These are phyloP conservation scores for Chiua sp. DNA, from an alignment of 1,284 basidiomycete genomes.

Conservation along the genomic window DNA sequence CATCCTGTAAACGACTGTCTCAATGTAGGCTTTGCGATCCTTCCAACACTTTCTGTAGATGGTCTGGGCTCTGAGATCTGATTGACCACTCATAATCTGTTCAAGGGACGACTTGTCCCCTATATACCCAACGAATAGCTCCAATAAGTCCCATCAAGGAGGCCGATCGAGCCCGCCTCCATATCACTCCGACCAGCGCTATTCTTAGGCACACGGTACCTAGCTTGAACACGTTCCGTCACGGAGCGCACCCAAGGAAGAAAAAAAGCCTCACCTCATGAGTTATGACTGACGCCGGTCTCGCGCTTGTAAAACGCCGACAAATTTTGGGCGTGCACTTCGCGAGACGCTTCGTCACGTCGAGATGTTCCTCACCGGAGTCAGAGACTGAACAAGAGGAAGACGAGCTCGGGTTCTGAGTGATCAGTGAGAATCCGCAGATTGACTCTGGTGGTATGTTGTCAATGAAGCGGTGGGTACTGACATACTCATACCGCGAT, in stretches of 20 bases:
- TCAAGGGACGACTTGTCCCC: constrained; percentile 42
- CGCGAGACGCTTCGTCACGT: constrained; percentile 48
- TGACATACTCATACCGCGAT: background rate
- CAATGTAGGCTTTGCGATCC: constrained; percentile 69
- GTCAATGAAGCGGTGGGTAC: constrained; percentile 13
- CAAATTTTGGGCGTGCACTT: constrained; percentile 69
- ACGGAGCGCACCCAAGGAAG: background rate
- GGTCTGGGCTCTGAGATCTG: constrained; percentile 56
- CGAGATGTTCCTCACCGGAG: constrained; percentile 46
- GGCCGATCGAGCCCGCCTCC: constrained; percentile 66
- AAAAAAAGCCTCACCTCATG: constrained; percentile 54
- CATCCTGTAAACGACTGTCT: constrained; percentile 15
- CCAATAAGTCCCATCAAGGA: constrained; percentile 90
- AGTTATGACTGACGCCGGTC: constrained; percentile 68
- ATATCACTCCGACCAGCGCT: constrained; percentile 59
- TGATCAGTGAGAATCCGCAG: constrained; percentile 72
- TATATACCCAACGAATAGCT: constrained; percentile 60
- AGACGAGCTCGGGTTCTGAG: constrained; percentile 70
- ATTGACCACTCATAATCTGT: constrained; percentile 58
- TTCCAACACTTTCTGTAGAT: constrained; percentile 58
- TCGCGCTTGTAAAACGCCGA: constrained; percentile 57
- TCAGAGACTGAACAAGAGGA: no score
- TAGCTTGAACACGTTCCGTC: constrained; percentile 38
- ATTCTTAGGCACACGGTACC: constrained; percentile 71
- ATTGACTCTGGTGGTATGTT: constrained; percentile 54